These are phyloP conservation scores for Gossypium davidsonii DNA, from an alignment of 441 rosid genomes.

Conservation along the genomic window DNA sequence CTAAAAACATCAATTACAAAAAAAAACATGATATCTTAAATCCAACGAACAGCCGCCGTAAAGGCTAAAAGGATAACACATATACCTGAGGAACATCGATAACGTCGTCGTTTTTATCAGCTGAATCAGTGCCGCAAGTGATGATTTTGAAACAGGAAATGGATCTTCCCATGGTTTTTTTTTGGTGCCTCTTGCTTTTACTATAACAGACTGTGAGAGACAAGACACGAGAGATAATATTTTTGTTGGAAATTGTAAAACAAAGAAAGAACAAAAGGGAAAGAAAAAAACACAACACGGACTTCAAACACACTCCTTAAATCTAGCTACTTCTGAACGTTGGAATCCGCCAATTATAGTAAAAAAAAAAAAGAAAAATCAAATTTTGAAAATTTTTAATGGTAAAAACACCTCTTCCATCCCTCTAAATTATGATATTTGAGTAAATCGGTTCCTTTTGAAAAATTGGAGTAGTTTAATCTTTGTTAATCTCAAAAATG, in stretches of 20 bases:
- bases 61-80: not conserved
- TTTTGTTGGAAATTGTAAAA: conserved; percentile 47
- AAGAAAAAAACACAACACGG: conserved; percentile 28
- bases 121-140: conserved; percentile 61
- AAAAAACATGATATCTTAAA: not conserved
- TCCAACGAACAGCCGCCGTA: not conserved
- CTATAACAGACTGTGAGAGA: conserved; percentile 5
- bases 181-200: conserved; percentile 10
- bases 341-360: conserved; percentile 53
- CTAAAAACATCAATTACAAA: conserved; percentile 5
- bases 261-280: conserved; percentile 1
- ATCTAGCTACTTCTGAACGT: conserved; percentile 24
- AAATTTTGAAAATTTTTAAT: not conserved
- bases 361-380: conserved; percentile 13
- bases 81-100: conserved; percentile 47
- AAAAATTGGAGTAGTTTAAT: no score
- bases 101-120: conserved; percentile 37
- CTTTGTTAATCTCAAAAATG: no score
- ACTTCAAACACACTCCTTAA: conserved; percentile 40
- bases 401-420: no score
- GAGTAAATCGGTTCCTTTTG: no score
- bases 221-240: conserved; percentile 18
- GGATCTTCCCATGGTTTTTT: conserved; percentile 69
- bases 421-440: no score
- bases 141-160: conserved; percentile 78